phyloP scores from a whole-genome alignment of 805 yeast species.

The Kuraishia cidri region DNA sequence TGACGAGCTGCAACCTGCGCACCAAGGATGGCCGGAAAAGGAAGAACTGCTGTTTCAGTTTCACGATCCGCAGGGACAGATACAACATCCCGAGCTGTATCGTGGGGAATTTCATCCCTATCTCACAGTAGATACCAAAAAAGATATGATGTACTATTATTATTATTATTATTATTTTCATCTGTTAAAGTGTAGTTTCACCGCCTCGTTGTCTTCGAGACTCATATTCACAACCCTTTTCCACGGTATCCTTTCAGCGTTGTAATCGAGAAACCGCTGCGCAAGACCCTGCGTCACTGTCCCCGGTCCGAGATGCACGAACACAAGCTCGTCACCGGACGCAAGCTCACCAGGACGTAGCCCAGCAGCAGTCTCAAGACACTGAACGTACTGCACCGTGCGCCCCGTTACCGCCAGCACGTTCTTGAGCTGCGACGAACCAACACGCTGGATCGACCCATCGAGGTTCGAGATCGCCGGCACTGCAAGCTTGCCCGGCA shows the following conservation, averaged over 20 bases:
- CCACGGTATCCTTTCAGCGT: too few species aligned
- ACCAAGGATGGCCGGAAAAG: constrained; percentile 75
- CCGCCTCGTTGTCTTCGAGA: too few species aligned
- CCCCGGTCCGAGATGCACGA: constrained; percentile 18
- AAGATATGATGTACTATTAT: neutral
- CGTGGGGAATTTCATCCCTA: constrained; percentile 91
- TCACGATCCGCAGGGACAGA: constrained; percentile 85
- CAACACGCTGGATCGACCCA: constrained; percentile 10
- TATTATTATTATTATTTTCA: too few species aligned
- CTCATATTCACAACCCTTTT: too few species aligned
- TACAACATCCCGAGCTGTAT: constrained; percentile 95
- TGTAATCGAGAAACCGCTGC: too few species aligned
- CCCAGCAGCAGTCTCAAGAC: constrained; percentile 20
- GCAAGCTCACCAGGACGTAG: too few species aligned
- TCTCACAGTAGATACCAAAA: constrained; percentile 30
- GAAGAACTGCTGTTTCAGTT: constrained; percentile 86
- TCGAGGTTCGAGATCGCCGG: constrained; percentile 20
- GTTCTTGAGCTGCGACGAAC: constrained; percentile 13
- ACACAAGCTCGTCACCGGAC: constrained; percentile 8
- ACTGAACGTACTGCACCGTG: constrained; percentile 21
- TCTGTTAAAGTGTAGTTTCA: too few species aligned
- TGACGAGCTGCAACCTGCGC: constrained; percentile 83
- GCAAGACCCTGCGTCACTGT: constrained; percentile 15
- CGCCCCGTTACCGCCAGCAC: constrained; percentile 18
- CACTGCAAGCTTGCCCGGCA: constrained; percentile 8